Base-by-base conservation (phyloP, 2,329 filamentous ascomycete species). In the Fusarium palustre region DNA sequence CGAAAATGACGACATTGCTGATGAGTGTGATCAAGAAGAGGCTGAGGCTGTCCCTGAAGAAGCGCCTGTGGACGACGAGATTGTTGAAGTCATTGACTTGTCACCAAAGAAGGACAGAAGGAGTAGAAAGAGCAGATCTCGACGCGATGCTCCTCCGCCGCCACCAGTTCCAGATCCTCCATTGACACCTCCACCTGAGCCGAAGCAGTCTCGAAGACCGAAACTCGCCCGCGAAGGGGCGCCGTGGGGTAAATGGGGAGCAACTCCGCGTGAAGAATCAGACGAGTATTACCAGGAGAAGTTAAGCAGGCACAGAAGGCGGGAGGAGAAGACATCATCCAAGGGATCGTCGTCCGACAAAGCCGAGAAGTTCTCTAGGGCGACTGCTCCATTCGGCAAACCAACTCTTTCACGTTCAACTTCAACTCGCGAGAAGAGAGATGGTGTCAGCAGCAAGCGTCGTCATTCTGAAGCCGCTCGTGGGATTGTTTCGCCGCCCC, bases 241-340 rank as follows among this genome's bases (percentile, higher is more conserved):
- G 15, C 89, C 91, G 31, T 96, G 93, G 93, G 91, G 90, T 36
- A 88, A 89, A 77, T 95, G 91, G 91, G 88, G 87, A 20, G 85
- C 88, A 18, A 82, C 86, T 5, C 77, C 81, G 20, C 76, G 71
- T 39, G 79, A 78, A 54, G 79, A 81, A 57, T 76, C 76, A 53
- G 88, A 87, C 72, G 85, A 82, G 66, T 74, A 77, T 11, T 88
- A 89, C 1, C 91, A 93, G 49, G 59, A 71, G 57, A 89, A 89
- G 71, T 84, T 75, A 7, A 75, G 85, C 69, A 90, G 85, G 72
- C 85, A 87, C 55, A 72, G 75, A 13, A 89, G 92, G 39, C 87
- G 86, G 74, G 90, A 91, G 66, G 88, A 90, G 61, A 89, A 86
- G 75, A 76, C 78, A 3, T 84, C 86, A 15, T 90, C 89, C 1